Evolutionary conservation across 257 asterid genomes (phyloP).

Genomic region (Plantago ovata): DNA sequence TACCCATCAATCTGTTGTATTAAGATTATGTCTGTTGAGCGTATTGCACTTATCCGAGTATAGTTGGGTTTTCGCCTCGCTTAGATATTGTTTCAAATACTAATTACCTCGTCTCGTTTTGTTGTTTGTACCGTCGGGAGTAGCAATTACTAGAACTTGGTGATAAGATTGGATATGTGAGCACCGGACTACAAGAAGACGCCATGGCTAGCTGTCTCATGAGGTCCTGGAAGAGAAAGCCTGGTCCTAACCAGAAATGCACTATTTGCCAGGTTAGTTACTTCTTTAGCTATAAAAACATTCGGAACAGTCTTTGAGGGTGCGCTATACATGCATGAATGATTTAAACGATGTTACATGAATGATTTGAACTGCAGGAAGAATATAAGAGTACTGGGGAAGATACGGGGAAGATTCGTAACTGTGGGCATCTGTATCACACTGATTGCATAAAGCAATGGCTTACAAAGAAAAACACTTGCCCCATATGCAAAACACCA

Average conservation of each 20-base stretch:
- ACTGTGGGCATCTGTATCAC: constrained; percentile 10
- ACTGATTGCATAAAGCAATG: constrained; percentile 7
- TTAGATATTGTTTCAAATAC: no score
- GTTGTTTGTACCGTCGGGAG: neutral
- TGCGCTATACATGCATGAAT: neutral
- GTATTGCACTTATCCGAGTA: neutral
- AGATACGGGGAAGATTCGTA: constrained; percentile 9
- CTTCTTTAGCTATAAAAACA: neutral
- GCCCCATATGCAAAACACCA: constrained; percentile 10
- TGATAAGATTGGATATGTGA: constrained; percentile 1
- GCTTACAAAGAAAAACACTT: constrained; percentile 1
- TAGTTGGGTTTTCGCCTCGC: neutral
- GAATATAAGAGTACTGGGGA: neutral
- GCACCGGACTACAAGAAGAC: neutral
- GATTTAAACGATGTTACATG: neutral
- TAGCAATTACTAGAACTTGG: constrained; percentile 5
- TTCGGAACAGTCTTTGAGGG: no score
- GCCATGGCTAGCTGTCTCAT: neutral
- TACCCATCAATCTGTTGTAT: no score
- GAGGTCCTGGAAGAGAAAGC: constrained; percentile 2
- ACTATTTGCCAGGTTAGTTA: constrained; percentile 1
- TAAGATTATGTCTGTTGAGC: no score
- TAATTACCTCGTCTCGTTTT: neutral
- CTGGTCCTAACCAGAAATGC: neutral
- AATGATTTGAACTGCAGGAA: neutral